phyloP scores from a whole-genome alignment of 495 filamentous ascomycete species.

The Oidiodendron maius region DNA sequence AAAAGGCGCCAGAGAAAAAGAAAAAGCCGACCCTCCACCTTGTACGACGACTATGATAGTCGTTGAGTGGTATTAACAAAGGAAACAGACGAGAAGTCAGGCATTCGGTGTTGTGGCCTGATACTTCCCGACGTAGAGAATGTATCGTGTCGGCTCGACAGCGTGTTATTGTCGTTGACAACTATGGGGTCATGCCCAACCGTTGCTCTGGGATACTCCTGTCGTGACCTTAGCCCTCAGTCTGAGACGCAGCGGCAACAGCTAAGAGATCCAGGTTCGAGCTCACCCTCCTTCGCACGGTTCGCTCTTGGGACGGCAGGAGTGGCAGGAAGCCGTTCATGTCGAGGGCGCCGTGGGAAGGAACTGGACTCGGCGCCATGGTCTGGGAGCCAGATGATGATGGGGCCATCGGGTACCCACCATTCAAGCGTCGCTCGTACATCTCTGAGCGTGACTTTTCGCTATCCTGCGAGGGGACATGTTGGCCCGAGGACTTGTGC shows the following conservation, averaged over 20 bases:
- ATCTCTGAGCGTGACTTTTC: constrained; percentile 5
- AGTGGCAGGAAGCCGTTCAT: background rate
- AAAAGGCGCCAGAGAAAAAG: too few relatives aligned
- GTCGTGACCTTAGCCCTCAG: background rate
- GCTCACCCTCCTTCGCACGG: too few relatives aligned
- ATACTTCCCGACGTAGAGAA: too few relatives aligned
- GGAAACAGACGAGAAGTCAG: too few relatives aligned
- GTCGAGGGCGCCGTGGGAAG: background rate
- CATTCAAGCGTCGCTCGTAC: background rate
- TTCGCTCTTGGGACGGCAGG: too few relatives aligned
- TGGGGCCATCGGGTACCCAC: background rate
- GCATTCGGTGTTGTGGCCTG: too few relatives aligned
- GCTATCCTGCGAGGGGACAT: constrained; percentile 1
- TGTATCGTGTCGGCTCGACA: too few relatives aligned
- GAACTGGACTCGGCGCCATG: background rate
- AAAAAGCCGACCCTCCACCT: too few relatives aligned
- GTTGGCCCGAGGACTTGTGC: constrained; percentile 7
- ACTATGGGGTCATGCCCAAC: background rate
- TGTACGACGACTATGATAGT: too few relatives aligned
- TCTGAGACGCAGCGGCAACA: background rate
- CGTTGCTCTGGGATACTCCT: background rate
- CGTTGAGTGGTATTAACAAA: too few relatives aligned
- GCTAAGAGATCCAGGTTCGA: constrained; percentile 9
- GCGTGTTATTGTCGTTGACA: too few relatives aligned
- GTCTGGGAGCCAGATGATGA: background rate